phyloP scores from a whole-genome alignment of 2,329 filamentous ascomycete genomes.

The Fusarium tanahbumbuense region DNA sequence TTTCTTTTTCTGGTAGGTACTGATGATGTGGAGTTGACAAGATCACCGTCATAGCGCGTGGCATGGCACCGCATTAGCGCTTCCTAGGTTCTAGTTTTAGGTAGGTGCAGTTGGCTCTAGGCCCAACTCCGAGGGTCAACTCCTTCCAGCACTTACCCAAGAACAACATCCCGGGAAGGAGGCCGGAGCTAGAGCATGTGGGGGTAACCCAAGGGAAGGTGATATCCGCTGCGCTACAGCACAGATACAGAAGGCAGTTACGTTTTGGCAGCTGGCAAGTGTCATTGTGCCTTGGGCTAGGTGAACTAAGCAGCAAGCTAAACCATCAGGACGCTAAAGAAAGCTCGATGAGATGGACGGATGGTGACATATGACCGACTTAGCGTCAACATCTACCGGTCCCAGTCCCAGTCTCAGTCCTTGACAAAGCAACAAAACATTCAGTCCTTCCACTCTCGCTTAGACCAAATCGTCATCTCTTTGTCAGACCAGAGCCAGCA shows the following conservation, averaged over 20 bases:
- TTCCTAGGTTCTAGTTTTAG: neutral
- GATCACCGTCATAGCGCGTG: slow-evolving; percentile 25
- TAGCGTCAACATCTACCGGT: slow-evolving; percentile 10
- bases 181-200: slow-evolving; percentile 29
- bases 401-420: slow-evolving; percentile 1
- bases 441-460: slow-evolving; percentile 12
- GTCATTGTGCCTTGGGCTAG: slow-evolving; percentile 17
- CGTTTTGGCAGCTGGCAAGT: neutral
- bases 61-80: neutral
- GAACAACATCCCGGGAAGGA: slow-evolving; percentile 12
- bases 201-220: slow-evolving; percentile 9
- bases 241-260: slow-evolving; percentile 16
- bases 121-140: neutral
- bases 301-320: slow-evolving; percentile 1
- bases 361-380: slow-evolving; percentile 23
- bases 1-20: slow-evolving; percentile 14
- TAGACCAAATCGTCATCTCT: slow-evolving; percentile 3
- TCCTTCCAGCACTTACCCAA: slow-evolving; percentile 10
- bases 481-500: neutral
- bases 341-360: slow-evolving; percentile 21
- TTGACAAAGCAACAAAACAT: slow-evolving; percentile 17
- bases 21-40: slow-evolving; percentile 23
- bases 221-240: neutral
- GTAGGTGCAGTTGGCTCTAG: neutral
- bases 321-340: slow-evolving; percentile 20